These are phyloP conservation scores for Diplodia seriata DNA, from an alignment of 2,329 filamentous ascomycete species.

Conservation along the genomic window DNA sequence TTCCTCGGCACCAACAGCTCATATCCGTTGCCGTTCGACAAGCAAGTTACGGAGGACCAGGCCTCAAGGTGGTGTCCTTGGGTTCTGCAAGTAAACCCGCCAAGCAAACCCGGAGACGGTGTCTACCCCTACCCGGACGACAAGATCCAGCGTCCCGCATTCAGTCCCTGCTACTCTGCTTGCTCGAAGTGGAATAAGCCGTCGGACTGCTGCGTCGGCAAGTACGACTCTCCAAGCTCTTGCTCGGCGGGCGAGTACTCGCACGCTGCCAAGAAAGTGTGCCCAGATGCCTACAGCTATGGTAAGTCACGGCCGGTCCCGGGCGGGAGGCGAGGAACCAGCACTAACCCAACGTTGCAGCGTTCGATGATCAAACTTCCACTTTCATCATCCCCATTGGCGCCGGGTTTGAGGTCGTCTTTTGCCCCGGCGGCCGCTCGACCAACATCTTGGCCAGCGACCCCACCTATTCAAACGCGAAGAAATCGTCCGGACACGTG, in stretches of 20 bases:
- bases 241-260: conserved; percentile 75
- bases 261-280: conserved; percentile 73
- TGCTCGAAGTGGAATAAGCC: conserved; percentile 73
- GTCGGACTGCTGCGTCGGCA: conserved; percentile 77
- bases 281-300: conserved; percentile 85
- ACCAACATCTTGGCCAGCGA: conserved; percentile 56
- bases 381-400: conserved; percentile 67
- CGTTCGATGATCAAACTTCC: conserved; percentile 64
- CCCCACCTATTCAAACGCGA: conserved; percentile 42
- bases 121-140: conserved; percentile 83
- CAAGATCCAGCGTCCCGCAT: conserved; percentile 71
- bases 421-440: conserved; percentile 70
- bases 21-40: conserved; percentile 73
- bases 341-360: conserved; percentile 39
- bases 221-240: conserved; percentile 66
- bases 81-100: conserved; percentile 73
- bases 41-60: conserved; percentile 61
- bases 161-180: conserved; percentile 79
- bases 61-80: conserved; percentile 79
- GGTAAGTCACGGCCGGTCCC: conserved; percentile 59
- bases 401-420: conserved; percentile 78
- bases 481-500: conserved; percentile 36
- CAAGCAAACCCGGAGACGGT: conserved; percentile 73
- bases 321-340: no score
- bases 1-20: conserved; percentile 68